Evolutionary conservation across 1,284 basidiomycete species (phyloP).

Genomic region (Ustilago trichophora): DNA sequence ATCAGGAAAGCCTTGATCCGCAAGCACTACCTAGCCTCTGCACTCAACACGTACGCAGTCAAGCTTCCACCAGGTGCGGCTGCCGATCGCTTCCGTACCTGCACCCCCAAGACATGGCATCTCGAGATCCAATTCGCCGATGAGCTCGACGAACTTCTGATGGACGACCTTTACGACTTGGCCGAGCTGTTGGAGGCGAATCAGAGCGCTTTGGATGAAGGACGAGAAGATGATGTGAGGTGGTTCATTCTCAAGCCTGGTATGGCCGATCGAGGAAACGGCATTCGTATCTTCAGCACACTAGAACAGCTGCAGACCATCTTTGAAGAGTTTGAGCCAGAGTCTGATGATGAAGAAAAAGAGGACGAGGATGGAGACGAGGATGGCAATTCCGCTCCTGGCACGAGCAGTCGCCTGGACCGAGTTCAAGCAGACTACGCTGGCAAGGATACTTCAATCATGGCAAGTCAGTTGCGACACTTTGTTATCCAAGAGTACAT

Average conservation of each 20-base stretch:
- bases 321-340: constrained; percentile 83
- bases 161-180: constrained; percentile 92
- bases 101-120: constrained; percentile 81
- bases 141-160: constrained; percentile 92
- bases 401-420: not conserved
- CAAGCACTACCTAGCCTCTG: constrained; percentile 88
- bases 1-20: constrained; percentile 93
- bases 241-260: constrained; percentile 82
- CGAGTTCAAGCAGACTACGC: not conserved
- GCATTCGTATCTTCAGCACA: constrained; percentile 87
- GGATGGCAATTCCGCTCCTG: not conserved
- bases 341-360: constrained; percentile 69
- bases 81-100: constrained; percentile 16
- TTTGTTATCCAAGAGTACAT: constrained; percentile 89
- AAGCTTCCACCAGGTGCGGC: constrained; percentile 35
- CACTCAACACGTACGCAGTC: constrained; percentile 70
- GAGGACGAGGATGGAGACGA: constrained; percentile 62
- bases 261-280: constrained; percentile 95
- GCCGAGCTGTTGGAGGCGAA: constrained; percentile 71
- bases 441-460: constrained; percentile 57
- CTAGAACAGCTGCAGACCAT: constrained; percentile 79
- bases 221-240: constrained; percentile 68
- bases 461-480: constrained; percentile 83
- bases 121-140: constrained; percentile 90
- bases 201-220: constrained; percentile 38